These are phyloP conservation scores for Dendrothele bispora DNA, from an alignment of 768 basidiomycete genomes.

Conservation along the genomic window DNA sequence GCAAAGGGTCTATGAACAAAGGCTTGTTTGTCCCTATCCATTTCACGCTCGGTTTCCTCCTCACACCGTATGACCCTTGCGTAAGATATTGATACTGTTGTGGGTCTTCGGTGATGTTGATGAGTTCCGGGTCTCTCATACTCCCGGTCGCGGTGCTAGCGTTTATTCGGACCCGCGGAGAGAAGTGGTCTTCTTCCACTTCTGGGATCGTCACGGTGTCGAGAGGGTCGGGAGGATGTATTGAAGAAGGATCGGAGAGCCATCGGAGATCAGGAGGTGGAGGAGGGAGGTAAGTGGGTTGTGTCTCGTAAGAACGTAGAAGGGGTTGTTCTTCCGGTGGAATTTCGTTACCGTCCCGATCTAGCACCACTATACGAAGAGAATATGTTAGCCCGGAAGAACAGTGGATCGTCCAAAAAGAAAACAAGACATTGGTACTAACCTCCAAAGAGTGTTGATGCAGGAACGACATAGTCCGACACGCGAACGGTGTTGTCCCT, in stretches of 20 bases:
- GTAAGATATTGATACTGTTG: background rate
- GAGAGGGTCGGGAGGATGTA: constrained; percentile 6
- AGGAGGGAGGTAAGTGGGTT: background rate
- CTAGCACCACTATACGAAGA: constrained; percentile 29
- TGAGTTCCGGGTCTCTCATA: too few species aligned
- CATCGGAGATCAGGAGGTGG: constrained; percentile 7
- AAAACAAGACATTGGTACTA: constrained; percentile 11
- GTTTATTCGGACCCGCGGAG: constrained; percentile 3
- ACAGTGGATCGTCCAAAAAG: background rate
- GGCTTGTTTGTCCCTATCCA: constrained; percentile 19
- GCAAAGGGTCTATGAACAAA: constrained; percentile 48
- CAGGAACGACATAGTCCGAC: constrained; percentile 11
- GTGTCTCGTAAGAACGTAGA: background rate
- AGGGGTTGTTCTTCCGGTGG: constrained; percentile 53
- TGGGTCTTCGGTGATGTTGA: too few species aligned
- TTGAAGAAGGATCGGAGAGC: constrained; percentile 1
- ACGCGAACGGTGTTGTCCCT: constrained; percentile 4
- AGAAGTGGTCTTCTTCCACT: background rate
- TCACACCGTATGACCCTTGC: background rate
- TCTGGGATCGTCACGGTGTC: constrained; percentile 1
- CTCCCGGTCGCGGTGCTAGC: background rate
- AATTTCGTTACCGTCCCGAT: constrained; percentile 63
- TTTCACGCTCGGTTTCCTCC: background rate
- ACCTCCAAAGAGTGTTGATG: too few species aligned
- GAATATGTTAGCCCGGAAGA: background rate